These are phyloP conservation scores for Colletotrichum camelliae DNA, from an alignment of 2,329 filamentous ascomycete genomes.

Conservation along the genomic window DNA sequence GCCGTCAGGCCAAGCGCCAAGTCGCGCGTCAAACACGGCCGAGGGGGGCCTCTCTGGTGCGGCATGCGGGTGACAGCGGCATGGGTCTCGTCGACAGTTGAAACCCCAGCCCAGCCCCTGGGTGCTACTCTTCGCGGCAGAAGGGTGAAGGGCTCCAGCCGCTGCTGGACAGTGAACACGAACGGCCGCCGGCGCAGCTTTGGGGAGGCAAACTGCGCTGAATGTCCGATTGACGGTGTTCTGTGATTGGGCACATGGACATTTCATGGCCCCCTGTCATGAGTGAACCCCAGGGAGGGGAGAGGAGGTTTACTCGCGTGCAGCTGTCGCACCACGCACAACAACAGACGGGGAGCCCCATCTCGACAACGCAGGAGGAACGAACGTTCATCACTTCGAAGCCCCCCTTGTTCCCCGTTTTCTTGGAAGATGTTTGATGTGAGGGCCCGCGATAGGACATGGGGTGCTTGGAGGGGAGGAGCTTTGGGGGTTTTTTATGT, in stretches of 20 bases:
- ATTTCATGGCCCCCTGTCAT: neutral
- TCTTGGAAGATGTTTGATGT: constrained; percentile 15
- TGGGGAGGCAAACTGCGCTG: neutral
- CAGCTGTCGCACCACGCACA: neutral
- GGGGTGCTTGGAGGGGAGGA: neutral
- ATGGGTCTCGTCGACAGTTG: neutral
- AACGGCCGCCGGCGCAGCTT: neutral
- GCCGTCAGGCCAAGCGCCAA: constrained; percentile 15
- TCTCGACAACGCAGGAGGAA: neutral
- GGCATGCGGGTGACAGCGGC: constrained; percentile 9
- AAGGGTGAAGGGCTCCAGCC: neutral
- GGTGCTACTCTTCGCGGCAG: neutral
- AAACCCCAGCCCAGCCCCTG: neutral
- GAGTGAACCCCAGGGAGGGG: neutral
- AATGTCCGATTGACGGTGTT: neutral
- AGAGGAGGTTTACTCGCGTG: neutral
- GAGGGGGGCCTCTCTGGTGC: neutral
- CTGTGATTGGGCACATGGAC: neutral
- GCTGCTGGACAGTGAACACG: neutral
- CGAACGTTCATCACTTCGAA: neutral
- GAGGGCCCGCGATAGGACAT: neutral
- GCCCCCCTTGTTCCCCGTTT: neutral
- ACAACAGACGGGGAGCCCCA: neutral
- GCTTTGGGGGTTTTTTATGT: neutral
- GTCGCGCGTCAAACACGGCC: constrained; percentile 13